Base-by-base conservation (phyloP, 495 filamentous ascomycete species). In the Rostrohypoxylon terebratum region DNA sequence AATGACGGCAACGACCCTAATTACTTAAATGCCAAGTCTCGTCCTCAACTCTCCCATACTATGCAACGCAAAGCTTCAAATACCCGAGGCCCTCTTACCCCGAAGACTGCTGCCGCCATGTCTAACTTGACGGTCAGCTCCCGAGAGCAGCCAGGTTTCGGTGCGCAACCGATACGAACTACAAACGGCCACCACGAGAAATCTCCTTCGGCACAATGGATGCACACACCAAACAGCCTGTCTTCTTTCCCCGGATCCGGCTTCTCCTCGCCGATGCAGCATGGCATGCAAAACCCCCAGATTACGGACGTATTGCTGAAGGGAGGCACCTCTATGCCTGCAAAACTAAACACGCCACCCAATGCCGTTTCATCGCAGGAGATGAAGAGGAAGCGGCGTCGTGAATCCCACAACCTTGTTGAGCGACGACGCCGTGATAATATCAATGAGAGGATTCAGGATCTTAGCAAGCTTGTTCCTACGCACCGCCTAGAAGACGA, bases 381-480 rank as follows among this genome's bases (percentile, higher is more conserved):
- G 82, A 93, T 93, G 73, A 97, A 98, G 86, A 88, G 92, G 67
- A 91, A 94, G 74, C 87, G 94, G 66, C 88, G 96, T 53, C 89
- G 96, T 16, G 96, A 97, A 74, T 97, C 94, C 0, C 96, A 99
- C 82, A 99, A 99, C 75, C 85, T 97, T 48, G 96, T 99, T 9
- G 96, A 99, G 79, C 92, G 96, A 57, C 90, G 96, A 34, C 91
- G 96, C 51, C 89, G 96, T 48, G 96, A 99, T 81, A 98, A 99
- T 72, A 99, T 99, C 84, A 99, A 99, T 75, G 96, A 99, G 78
- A 89, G 96, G 6, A 99, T 99, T 66, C 95, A 98, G 72, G 96
- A 99, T 73, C 87, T 99, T 4, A 96, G 93, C 71, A 93, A 94
- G 75, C 87, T 99, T 1, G 96, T 99, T 10, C 96, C 96, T 21